Conservation (phyloP, 768 basidiomycete species). For the Pisolithus albus region DNA sequence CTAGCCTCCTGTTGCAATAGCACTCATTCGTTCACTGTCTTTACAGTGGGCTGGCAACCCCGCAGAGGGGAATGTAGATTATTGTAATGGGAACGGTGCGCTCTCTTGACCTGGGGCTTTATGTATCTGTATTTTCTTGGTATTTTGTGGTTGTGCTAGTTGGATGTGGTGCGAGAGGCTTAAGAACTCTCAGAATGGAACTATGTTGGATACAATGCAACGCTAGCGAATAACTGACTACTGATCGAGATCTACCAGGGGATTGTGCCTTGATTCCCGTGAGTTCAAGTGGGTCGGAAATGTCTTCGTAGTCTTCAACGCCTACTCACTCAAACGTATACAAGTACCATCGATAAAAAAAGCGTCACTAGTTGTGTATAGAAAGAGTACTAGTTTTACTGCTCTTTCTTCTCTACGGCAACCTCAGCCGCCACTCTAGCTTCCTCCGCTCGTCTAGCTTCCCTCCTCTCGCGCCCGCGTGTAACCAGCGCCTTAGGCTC, state of each 20-base stretch:
- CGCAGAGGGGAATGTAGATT: slow-evolving; percentile 44
- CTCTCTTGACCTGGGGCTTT: slow-evolving; percentile 25
- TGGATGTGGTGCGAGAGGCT: no score
- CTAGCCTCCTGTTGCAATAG: no score
- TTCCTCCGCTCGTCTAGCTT: slow-evolving; percentile 47
- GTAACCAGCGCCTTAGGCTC: slow-evolving; percentile 83
- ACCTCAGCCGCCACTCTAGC: slow-evolving; percentile 18
- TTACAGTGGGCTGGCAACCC: slow-evolving; percentile 48
- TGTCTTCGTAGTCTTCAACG: no score
- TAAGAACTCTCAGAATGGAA: no score
- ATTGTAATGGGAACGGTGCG: slow-evolving; percentile 55
- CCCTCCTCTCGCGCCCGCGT: slow-evolving; percentile 73
- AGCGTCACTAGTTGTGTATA: background rate
- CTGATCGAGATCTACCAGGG: no score
- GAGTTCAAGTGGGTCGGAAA: no score
- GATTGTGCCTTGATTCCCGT: no score
- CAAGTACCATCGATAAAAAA: background rate
- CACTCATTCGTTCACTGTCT: no score
- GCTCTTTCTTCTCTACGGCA: slow-evolving; percentile 31
- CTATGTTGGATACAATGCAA: no score
- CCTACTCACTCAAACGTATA: no score
- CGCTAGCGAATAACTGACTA: no score
- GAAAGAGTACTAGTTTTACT: slow-evolving; percentile 14
- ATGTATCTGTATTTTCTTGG: background rate
- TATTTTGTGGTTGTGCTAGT: no score